A percentile compares a stretch with the other conserved stretches of the same genome.
Conservation (phyloP, 2,329 filamentous ascomycete genomes). For the Aspergillus ruber region DNA sequence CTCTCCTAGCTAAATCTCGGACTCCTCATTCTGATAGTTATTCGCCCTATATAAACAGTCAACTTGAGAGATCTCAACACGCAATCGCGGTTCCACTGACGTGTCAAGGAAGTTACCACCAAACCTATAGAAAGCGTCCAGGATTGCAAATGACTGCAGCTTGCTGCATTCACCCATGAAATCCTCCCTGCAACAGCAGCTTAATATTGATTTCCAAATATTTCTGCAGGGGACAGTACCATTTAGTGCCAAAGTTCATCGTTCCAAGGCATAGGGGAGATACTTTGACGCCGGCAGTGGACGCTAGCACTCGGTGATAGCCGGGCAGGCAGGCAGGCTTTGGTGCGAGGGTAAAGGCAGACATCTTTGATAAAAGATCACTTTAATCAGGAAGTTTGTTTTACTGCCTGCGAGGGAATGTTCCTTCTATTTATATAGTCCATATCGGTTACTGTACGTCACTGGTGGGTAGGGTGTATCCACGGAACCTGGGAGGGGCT, state of each 20-base stretch:
- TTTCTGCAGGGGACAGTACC: background rate
- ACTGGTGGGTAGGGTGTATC: no score
- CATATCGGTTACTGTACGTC: no score
- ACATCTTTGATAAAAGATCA: background rate
- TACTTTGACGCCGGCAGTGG: constrained; percentile 23
- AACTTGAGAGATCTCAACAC: constrained; percentile 33
- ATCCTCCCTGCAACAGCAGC: background rate
- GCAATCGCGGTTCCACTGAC: constrained; percentile 36
- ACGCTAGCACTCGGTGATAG: constrained; percentile 19
- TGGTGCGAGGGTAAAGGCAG: background rate
- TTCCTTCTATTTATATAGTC: no score
- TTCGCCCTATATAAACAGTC: constrained; percentile 28
- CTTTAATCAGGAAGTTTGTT: no score
- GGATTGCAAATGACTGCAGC: constrained; percentile 39
- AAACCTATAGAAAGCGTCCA: constrained; percentile 43
- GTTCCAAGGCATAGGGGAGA: constrained; percentile 26
- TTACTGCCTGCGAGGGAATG: no score
- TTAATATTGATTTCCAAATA: background rate
- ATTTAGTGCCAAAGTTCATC: constrained; percentile 26
- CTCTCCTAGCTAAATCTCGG: constrained; percentile 48
- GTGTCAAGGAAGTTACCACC: constrained; percentile 52
- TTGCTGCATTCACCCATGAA: constrained; percentile 35
- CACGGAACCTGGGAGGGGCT: no score
- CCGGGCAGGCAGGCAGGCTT: constrained; percentile 7
- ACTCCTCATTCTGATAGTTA: constrained; percentile 45